Percentiles rank a stretch among this genome's conserved stretches.
These are phyloP conservation scores for Cotoneaster glaucophyllus DNA, from an alignment of 306 rosid species.

Conservation along the genomic window DNA sequence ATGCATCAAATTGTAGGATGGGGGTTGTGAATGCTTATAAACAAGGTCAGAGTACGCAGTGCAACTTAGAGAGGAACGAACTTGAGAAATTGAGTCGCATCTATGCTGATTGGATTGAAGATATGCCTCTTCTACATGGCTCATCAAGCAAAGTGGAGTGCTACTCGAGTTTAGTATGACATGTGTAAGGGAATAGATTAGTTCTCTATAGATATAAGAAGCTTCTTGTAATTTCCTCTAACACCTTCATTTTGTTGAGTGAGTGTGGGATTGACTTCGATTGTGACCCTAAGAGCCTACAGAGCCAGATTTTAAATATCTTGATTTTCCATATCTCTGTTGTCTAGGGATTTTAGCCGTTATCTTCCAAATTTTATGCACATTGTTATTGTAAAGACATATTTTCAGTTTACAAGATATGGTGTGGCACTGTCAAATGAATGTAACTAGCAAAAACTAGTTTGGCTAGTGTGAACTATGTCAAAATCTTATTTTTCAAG, in stretches of 20 bases:
- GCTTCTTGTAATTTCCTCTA: not conserved
- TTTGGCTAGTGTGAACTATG: too few species aligned
- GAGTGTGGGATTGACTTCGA: not conserved
- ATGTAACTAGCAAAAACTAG: too few species aligned
- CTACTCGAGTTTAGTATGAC: not conserved
- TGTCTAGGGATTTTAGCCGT: not conserved
- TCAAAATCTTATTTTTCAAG: too few species aligned
- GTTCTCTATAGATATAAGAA: not conserved
- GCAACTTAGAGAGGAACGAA: constrained; percentile 12
- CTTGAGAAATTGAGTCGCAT: constrained; percentile 29
- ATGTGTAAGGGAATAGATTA: too few species aligned
- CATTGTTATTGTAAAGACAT: not conserved
- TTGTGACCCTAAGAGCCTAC: not conserved
- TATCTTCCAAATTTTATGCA: not conserved
- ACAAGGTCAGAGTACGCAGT: constrained; percentile 9
- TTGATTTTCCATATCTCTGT: not conserved
- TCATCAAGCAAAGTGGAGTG: constrained; percentile 8
- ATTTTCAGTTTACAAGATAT: not conserved
- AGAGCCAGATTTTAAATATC: not conserved
- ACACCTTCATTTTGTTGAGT: not conserved
- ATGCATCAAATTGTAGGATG: not conserved
- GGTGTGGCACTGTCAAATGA: not conserved
- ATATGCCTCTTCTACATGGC: constrained; percentile 5
- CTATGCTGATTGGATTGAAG: constrained; percentile 56
- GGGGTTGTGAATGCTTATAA: not conserved